Evolutionary conservation across 805 yeast genomes (phyloP), one percentile per base, ranked within the genome.

Genomic region (Candida maesae): DNA sequence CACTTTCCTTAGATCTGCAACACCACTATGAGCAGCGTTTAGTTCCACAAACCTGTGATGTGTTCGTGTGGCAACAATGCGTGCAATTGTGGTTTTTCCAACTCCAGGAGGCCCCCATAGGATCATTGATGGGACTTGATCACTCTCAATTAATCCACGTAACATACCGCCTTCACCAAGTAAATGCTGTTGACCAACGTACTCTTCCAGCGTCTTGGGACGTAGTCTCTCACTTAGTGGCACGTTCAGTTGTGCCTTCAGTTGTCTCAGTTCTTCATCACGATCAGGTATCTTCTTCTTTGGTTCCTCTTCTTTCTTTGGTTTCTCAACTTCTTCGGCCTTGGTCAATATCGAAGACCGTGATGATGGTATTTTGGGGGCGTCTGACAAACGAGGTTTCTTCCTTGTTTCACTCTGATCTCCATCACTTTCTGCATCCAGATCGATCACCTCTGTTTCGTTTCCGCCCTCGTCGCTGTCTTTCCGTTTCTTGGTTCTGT

Each of bases 31-130:
- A 0, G 97, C 86, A 0, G 97, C 98, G 40, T 95, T 85, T 33
- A 89, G 65, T 60, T 90, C 97, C 3, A 85, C 71, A 56, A 88
- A 80, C 33, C 80, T 56, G 23, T 66, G 65, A 11, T 55, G 55
- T 7, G 66, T 60, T 0, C 55, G 50, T 23, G 55, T 51, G 5
- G 70, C 52, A 7, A 71, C 48, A 15, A 73, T 57, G n/a, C 84
- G 61, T 0, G 95, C 93, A 20, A 93, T 58, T 0, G 96, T 83
- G 0, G 99, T 93, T 58, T 93, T 93, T 0, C 70, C 91, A 3
- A 88, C 90, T 0, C 99, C 99, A 2, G 97, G 95, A 1, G 95
- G 95, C 0, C 99, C 99, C 85, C 93, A 84, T 5, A 93, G 64
- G 2, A 93, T 78, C 78, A 93, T 72, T 0, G 96, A 88, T 1